Base-by-base conservation (phyloP, 2,329 filamentous ascomycete species). In the Ophiostoma populinum region DNA sequence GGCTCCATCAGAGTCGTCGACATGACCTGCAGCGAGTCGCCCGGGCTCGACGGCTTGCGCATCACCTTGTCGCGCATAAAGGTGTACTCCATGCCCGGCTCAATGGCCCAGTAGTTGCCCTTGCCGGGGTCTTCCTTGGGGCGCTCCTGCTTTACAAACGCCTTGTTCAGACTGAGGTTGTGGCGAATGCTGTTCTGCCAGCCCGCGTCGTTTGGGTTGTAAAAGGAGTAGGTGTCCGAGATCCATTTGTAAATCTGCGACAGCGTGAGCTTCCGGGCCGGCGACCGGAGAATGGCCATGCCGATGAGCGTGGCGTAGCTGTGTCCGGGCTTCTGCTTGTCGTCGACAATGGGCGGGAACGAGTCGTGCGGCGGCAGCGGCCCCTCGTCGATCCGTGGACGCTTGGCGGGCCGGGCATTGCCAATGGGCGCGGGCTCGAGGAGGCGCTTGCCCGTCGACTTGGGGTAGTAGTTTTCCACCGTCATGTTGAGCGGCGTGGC, bases 151-250 rank as follows among this genome's bases (percentile, higher is more conserved):
- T 95, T 95, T 52, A 86, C 75, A 51, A 95, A 95, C 31, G 81
- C 82, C 59, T 95, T 95, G 65, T 94, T 92, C 29, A 98, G 65
- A 51, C 86, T 94, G 22, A 98, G 72, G 47, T 98, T 98, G 57
- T 98, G 90, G 22, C 90, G 80, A 53, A 98, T 98, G 60, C 90
- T 95, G 56, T 98, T 98, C 57, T 95, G 87, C 90, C 90, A 98
- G 43, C 90, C 87, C 9, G 80, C 75, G 48, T 94, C 85, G 37
- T 76, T 70, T 28, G 74, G 70, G 46, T 71, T 76, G 61, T 95
- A 98, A 57, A 87, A 94, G 5, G 71, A 75, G 53, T 80, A 95
- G 13, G 78, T 86, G 52, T 92, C 82, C n/a, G 83, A 92, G 48
- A 98, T 95, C 87, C 90, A 98, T 52, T 92, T 93, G 67, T 95